Percentiles rank a stretch among this genome's conserved stretches.
Evolutionary conservation across 2,329 filamentous ascomycete genomes (phyloP).

Genomic region (Colletotrichum kahawae): DNA sequence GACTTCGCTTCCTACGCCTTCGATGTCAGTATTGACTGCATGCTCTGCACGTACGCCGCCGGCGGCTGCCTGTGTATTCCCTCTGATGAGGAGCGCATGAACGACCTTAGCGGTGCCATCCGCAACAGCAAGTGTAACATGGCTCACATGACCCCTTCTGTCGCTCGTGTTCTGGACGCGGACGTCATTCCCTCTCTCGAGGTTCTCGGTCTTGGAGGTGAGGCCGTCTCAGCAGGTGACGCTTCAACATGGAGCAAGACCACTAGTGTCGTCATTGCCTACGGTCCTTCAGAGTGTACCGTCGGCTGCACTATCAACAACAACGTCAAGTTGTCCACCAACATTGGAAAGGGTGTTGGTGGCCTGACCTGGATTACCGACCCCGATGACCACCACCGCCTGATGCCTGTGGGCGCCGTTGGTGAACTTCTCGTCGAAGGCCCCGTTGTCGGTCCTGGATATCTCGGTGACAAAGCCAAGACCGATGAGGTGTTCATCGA

Average conservation of each 20-base stretch:
- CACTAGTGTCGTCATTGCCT: slow-evolving; percentile 55
- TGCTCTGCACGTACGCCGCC: slow-evolving; percentile 55
- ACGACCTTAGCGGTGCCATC: slow-evolving; percentile 52
- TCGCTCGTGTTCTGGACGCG: slow-evolving; percentile 50
- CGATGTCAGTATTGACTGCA: slow-evolving; percentile 59
- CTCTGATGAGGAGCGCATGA: slow-evolving; percentile 57
- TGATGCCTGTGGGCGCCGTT: slow-evolving; percentile 52
- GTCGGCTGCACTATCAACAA: slow-evolving; percentile 56
- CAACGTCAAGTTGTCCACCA: slow-evolving; percentile 44
- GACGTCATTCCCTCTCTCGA: slow-evolving; percentile 51
- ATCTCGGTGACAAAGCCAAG: slow-evolving; percentile 62
- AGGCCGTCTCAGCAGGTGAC: slow-evolving; percentile 57
- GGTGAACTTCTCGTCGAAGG: slow-evolving; percentile 62
- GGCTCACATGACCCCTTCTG: slow-evolving; percentile 56
- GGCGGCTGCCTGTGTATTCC: slow-evolving; percentile 60
- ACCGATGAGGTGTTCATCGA: slow-evolving; percentile 63
- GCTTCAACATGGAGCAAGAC: slow-evolving; percentile 51
- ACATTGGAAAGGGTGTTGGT: slow-evolving; percentile 53
- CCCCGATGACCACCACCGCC: slow-evolving; percentile 47
- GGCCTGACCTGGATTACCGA: slow-evolving; percentile 58
- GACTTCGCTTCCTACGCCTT: slow-evolving; percentile 60
- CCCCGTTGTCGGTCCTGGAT: slow-evolving; percentile 66
- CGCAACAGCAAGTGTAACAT: slow-evolving; percentile 50
- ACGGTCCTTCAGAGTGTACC: slow-evolving; percentile 60
- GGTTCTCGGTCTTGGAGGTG: slow-evolving; percentile 54